Conservation (phyloP, 2,329 filamentous ascomycete species). For the Aspergillus sp. region DNA sequence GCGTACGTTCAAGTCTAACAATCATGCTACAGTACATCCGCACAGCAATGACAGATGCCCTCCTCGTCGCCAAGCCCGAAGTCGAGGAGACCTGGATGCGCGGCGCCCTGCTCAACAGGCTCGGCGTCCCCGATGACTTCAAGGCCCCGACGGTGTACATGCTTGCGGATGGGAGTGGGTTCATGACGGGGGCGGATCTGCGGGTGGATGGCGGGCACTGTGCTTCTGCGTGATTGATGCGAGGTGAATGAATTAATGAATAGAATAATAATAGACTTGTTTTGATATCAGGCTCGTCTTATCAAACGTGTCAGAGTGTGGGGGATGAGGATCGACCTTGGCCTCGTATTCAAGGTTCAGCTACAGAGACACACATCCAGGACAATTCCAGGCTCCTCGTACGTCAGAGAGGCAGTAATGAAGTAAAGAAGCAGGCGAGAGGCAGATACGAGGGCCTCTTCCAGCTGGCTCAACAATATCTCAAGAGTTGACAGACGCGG, state of each 20-base stretch:
- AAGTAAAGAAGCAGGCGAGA: not conserved
- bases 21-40: conserved; percentile 47
- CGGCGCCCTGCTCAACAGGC: conserved; percentile 54
- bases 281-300: not conserved
- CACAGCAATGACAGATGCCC: conserved; percentile 54
- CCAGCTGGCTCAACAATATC: no score
- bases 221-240: conserved; percentile 34
- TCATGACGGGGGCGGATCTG: conserved; percentile 47
- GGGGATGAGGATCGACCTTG: not conserved
- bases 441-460: not conserved
- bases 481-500: no score
- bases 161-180: conserved; percentile 43
- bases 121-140: conserved; percentile 52
- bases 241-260: not conserved
- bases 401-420: not conserved
- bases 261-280: not conserved
- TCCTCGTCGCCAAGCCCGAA: conserved; percentile 53
- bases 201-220: conserved; percentile 47
- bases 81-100: conserved; percentile 59
- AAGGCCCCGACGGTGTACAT: conserved; percentile 43
- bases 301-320: not conserved
- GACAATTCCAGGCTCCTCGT: not conserved
- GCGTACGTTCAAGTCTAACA: not conserved
- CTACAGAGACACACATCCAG: not conserved
- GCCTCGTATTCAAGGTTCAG: not conserved